A percentile compares a stretch with the other conserved stretches of the same genome.
Conservation (phyloP, 331 rosid species). For the Telfairia occidentalis region DNA sequence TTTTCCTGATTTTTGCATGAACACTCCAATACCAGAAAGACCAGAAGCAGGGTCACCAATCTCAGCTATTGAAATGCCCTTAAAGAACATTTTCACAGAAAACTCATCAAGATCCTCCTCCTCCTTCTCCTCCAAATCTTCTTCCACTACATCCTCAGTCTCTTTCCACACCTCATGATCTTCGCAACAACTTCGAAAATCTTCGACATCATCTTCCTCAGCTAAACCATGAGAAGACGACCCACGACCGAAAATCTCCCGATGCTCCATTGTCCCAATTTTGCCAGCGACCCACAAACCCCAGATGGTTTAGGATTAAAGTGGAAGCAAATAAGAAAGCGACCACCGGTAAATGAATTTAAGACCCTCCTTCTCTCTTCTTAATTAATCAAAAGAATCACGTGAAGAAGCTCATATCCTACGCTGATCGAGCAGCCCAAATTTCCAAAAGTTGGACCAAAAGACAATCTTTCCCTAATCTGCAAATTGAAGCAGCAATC, state of each 20-base stretch:
- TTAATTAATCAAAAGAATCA: slow-evolving; percentile 2
- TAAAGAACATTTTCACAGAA: slow-evolving; percentile 75
- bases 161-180: slow-evolving; percentile 72
- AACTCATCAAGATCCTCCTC: slow-evolving; percentile 57
- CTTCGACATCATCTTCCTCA: slow-evolving; percentile 87
- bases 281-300: neutral
- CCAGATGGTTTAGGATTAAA: neutral
- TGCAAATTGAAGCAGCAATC: slow-evolving; percentile 11
- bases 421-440: neutral
- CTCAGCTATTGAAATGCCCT: slow-evolving; percentile 69
- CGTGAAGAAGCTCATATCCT: slow-evolving; percentile 6
- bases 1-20: slow-evolving; percentile 53
- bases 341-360: slow-evolving; percentile 5
- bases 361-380: neutral
- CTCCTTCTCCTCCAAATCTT: slow-evolving; percentile 32
- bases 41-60: slow-evolving; percentile 50
- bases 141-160: slow-evolving; percentile 40
- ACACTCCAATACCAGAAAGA: slow-evolving; percentile 84
- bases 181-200: slow-evolving; percentile 83
- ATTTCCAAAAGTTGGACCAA: neutral
- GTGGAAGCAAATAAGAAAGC: neutral
- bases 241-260: slow-evolving; percentile 25
- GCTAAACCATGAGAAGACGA: slow-evolving; percentile 15
- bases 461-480: neutral
- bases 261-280: slow-evolving; percentile 43